Conservation (phyloP, 441 rosid genomes). For the Eutrema salsugineum region DNA sequence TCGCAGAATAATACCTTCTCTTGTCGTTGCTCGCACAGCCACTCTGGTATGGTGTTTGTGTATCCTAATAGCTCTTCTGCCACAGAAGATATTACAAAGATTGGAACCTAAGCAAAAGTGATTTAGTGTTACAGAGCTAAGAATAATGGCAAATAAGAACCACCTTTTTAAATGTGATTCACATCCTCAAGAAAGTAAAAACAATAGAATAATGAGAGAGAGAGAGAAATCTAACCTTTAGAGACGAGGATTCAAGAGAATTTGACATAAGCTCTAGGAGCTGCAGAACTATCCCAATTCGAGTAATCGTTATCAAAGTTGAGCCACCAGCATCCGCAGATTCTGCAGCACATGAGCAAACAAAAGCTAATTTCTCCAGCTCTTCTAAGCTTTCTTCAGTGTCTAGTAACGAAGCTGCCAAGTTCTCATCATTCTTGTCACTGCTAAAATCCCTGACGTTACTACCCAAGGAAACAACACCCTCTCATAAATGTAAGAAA, state of each 20-base stretch:
- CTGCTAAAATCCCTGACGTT: conserved; percentile 26
- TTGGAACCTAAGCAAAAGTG: conserved; percentile 58
- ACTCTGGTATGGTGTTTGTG: conserved; percentile 74
- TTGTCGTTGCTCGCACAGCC: conserved; percentile 78
- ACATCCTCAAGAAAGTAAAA: conserved; percentile 7
- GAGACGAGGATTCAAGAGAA: conserved; percentile 48
- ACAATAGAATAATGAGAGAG: neutral
- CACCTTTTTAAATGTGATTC: neutral
- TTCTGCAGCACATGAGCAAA: conserved; percentile 60
- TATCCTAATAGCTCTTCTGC: conserved; percentile 80
- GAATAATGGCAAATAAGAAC: neutral
- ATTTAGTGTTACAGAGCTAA: neutral
- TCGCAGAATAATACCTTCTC: conserved; percentile 51
- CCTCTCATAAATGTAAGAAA: neutral
- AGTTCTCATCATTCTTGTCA: conserved; percentile 31
- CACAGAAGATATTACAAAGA: conserved; percentile 63
- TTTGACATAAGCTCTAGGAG: conserved; percentile 59
- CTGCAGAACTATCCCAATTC: conserved; percentile 56
- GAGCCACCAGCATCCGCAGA: conserved; percentile 80
- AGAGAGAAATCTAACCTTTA: conserved; percentile 34
- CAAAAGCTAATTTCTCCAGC: conserved; percentile 63
- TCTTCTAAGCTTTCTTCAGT: conserved; percentile 54
- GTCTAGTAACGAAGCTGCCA: conserved; percentile 37
- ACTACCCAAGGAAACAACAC: neutral
- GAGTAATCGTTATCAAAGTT: conserved; percentile 55